Evolutionary conservation across 345 rosid species (phyloP), one percentile per base, ranked within the genome.

Genomic region (Acer campestre): DNA sequence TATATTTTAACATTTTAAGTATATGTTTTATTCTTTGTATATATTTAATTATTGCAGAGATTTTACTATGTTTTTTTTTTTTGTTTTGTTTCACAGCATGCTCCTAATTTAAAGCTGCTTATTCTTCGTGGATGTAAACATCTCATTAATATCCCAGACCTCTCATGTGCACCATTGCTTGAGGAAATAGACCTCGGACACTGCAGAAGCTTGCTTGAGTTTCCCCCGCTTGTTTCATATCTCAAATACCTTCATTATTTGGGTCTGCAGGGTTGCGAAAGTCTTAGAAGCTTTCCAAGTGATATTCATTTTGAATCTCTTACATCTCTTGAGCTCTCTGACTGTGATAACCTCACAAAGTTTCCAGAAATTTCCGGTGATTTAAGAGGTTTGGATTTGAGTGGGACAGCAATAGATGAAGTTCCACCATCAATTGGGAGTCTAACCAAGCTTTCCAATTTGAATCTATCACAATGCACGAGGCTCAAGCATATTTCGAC

Each of bases 361-460:
- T 75, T 80, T n/a, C 85, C 82, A 42, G 79, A 82, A 16, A 23
- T 82, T 70, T 72, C 82, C 2, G 51, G 44, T 53, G 82, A 73
- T 53, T 22, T 77, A 29, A 69, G 22, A 68, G 40, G 38, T 49
- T 79, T 85, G 48, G 12, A 56, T 56, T 64, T 82, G 25, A 49
- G 51, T 56, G 14, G 53, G 72, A 76, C 88, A 31, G 71, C 71
- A 62, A 72, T 80, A 71, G 85, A 82, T 61, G 74, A 78, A 75
- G 65, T 85, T 8, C 85, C 83, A 38, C 68, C 71, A 46, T 75
- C 81, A 16, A 23, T 85, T 64, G 58, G 58, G 35, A 18, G 20
- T 68, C 81, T 85, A 40, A 40, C 44, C 44, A 40, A 40, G 44
- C 44, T 40, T 40, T 6, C 0, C 8, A 1, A 40, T 6, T 40